phyloP scores from a whole-genome alignment of 495 filamentous ascomycete genomes.

The Cudoniella acicularis region DNA sequence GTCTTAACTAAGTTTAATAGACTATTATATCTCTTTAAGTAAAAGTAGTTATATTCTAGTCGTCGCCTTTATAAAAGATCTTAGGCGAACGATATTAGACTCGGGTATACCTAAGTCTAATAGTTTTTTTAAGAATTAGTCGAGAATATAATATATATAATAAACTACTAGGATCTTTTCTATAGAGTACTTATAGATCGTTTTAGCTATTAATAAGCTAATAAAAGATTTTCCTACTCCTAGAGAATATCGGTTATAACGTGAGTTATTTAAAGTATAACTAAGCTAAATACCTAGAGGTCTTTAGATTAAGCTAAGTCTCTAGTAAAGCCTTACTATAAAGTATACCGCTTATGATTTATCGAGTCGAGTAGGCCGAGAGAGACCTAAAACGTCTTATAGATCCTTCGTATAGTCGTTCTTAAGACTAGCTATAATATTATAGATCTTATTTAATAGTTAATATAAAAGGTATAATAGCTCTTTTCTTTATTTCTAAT shows the following conservation, averaged over 20 bases:
- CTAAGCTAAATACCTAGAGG: neutral
- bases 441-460: neutral
- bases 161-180: neutral
- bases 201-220: neutral
- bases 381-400: neutral
- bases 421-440: neutral
- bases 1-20: neutral
- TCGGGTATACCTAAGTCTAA: neutral
- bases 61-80: neutral
- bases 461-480: neutral
- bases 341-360: neutral
- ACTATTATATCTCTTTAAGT: neutral
- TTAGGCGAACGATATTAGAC: neutral
- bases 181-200: neutral
- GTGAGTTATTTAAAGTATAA: neutral
- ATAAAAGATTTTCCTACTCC: neutral
- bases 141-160: neutral
- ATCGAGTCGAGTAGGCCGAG: neutral
- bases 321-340: neutral
- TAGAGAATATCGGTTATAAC: neutral
- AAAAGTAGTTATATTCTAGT: neutral
- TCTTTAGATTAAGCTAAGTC: neutral
- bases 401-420: neutral
- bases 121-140: neutral
- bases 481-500: neutral